These are phyloP conservation scores for Fusarium sp. DNA, from an alignment of 2,329 filamentous ascomycete species.

Conservation along the genomic window DNA sequence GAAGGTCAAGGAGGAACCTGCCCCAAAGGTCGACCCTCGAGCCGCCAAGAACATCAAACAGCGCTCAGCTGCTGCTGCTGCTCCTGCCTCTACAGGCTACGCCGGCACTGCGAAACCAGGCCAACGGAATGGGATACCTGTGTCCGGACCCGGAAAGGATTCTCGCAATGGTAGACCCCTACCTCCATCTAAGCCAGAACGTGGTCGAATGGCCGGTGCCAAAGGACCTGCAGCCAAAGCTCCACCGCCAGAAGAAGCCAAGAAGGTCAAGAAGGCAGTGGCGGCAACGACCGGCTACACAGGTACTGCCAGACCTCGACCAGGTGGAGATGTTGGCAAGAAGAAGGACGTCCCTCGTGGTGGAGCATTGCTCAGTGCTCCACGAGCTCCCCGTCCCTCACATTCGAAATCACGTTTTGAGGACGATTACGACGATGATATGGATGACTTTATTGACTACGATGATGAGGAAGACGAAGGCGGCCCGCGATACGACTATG, in stretches of 20 bases:
- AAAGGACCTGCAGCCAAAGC: conserved; percentile 39
- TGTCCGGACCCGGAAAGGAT: conserved; percentile 43
- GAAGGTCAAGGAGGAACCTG: conserved; percentile 60
- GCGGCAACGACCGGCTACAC: conserved; percentile 73
- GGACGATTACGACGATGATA: conserved; percentile 72
- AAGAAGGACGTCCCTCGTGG: conserved; percentile 54
- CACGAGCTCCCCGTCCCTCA: conserved; percentile 44
- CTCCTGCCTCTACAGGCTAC: conserved; percentile 45
- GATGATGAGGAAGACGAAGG: conserved; percentile 66
- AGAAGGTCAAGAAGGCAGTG: conserved; percentile 72
- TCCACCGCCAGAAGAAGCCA: conserved; percentile 52
- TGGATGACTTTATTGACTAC: conserved; percentile 72
- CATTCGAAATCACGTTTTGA: conserved; percentile 58
- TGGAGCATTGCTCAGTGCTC: conserved; percentile 56
- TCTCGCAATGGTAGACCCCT: conserved; percentile 37
- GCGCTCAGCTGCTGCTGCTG: not conserved
- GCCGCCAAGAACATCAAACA: conserved; percentile 39
- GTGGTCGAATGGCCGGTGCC: conserved; percentile 35
- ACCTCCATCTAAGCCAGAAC: conserved; percentile 33
- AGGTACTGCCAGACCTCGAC: conserved; percentile 71
- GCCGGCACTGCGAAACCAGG: conserved; percentile 50
- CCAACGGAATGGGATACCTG: conserved; percentile 41
- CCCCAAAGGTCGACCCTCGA: conserved; percentile 44
- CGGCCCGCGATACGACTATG: conserved; percentile 64
- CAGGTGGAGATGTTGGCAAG: conserved; percentile 50